These are phyloP conservation scores for Nemania abortiva DNA, from an alignment of 2,329 filamentous ascomycete genomes.

Conservation along the genomic window DNA sequence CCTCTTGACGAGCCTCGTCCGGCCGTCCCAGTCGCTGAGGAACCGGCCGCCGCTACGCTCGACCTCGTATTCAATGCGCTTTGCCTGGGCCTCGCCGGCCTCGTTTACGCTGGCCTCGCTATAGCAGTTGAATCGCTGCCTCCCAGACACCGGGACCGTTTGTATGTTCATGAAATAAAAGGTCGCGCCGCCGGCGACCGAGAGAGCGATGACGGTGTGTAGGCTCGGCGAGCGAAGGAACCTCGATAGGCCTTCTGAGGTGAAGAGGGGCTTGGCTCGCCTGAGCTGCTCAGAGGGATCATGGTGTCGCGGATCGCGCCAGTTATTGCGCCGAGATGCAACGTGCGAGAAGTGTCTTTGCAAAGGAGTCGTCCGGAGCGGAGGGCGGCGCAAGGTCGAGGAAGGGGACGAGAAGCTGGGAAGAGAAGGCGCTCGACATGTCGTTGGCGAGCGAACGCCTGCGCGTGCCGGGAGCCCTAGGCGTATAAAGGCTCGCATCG, in stretches of 20 bases:
- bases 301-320: constrained; percentile 40
- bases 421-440: constrained; percentile 12
- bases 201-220: constrained; percentile 56
- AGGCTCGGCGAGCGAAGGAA: constrained; percentile 54
- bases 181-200: constrained; percentile 58
- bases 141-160: constrained; percentile 77
- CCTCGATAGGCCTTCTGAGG: constrained; percentile 50
- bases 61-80: constrained; percentile 65
- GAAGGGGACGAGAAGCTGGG: constrained; percentile 1
- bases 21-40: constrained; percentile 69
- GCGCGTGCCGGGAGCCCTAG: constrained; percentile 26
- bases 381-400: constrained; percentile 18
- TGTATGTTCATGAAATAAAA: constrained; percentile 80
- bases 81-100: constrained; percentile 65
- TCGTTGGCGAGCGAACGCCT: constrained; percentile 22
- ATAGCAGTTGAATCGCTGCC: constrained; percentile 79
- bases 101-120: constrained; percentile 65
- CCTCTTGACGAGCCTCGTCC: constrained; percentile 67
- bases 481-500: constrained; percentile 42
- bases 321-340: constrained; percentile 39
- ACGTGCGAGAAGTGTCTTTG: constrained; percentile 42
- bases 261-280: constrained; percentile 56
- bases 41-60: constrained; percentile 66
- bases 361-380: constrained; percentile 20
- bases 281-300: constrained; percentile 39